Conservation (phyloP, 192 early-diverging fungal genomes). For the Podochytrium sp. region DNA sequence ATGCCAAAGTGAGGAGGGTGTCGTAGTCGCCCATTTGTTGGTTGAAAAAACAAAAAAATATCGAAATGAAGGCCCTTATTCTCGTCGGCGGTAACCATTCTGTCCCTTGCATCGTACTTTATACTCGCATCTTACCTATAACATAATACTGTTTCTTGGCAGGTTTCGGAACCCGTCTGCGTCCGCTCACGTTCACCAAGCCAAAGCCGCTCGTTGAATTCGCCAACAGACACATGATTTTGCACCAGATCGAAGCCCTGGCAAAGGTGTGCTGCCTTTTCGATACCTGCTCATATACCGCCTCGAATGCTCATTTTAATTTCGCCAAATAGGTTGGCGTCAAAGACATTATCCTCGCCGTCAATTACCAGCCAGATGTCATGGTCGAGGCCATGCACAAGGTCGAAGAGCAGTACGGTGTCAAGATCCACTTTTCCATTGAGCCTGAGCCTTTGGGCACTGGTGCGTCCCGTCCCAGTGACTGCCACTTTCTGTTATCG, state of each 20-base stretch:
- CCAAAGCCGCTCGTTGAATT: slow-evolving; percentile 99
- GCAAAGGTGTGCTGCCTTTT: slow-evolving; percentile 72
- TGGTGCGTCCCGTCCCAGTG: slow-evolving; percentile 33
- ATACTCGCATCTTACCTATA: background rate
- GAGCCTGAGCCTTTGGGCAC: slow-evolving; percentile 97
- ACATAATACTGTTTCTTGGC: background rate
- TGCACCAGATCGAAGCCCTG: slow-evolving; percentile 97
- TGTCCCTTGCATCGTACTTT: background rate
- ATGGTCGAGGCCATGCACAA: slow-evolving; percentile 93
- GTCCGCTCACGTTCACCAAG: slow-evolving; percentile 93
- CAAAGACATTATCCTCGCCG: slow-evolving; percentile 95
- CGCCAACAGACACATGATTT: slow-evolving; percentile 98
- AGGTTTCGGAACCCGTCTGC: slow-evolving; percentile 98
- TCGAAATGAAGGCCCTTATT: slow-evolving; percentile 61
- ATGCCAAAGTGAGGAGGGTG: background rate
- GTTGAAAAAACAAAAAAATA: background rate
- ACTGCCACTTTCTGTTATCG: background rate
- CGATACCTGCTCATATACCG: no score
- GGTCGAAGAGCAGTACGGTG: slow-evolving; percentile 87
- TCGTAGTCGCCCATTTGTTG: background rate
- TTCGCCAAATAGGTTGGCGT: slow-evolving; percentile 82
- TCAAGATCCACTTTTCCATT: slow-evolving; percentile 95
- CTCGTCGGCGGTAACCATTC: slow-evolving; percentile 53
- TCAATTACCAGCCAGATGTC: slow-evolving; percentile 98
- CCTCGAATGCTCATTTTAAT: no score